phyloP scores from a whole-genome alignment of 1,139 yeast species.

The Saccharomyces hybrid region DNA sequence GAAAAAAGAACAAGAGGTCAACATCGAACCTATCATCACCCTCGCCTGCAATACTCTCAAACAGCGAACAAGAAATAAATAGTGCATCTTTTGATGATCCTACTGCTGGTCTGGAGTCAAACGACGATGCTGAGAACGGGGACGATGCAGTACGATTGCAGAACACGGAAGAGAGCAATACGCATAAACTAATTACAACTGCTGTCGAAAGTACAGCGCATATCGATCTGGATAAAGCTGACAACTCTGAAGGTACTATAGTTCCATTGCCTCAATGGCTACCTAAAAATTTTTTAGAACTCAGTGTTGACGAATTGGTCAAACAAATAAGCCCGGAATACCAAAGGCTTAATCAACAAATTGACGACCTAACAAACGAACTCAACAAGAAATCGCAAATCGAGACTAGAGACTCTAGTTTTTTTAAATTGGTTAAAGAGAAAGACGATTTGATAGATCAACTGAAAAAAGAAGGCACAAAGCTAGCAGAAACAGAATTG shows the following conservation, averaged over 20 bases:
- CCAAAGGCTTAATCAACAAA: constrained; percentile 5
- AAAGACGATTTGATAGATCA: constrained; percentile 34
- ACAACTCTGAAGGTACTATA: background rate
- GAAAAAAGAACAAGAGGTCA: constrained; percentile 24
- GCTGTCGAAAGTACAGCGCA: background rate
- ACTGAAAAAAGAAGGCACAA: constrained; percentile 74
- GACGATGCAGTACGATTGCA: background rate
- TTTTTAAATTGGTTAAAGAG: constrained; percentile 19
- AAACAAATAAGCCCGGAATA: constrained; percentile 11
- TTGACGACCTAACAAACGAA: constrained; percentile 10
- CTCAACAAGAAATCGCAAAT: constrained; percentile 2
- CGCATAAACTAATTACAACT: background rate
- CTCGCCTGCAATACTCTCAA: constrained; percentile 6
- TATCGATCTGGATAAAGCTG: background rate
- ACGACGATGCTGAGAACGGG: background rate
- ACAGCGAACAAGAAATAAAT: background rate
- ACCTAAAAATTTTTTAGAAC: constrained; percentile 15
- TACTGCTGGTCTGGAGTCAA: background rate
- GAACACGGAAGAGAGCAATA: background rate
- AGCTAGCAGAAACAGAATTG: constrained; percentile 65
- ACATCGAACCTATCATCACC: background rate
- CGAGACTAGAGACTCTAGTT: constrained; percentile 10
- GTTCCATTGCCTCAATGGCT: constrained; percentile 8
- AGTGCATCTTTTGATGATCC: background rate
- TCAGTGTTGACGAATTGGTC: constrained; percentile 18